These are phyloP conservation scores for Metschnikowia lachancei DNA, from an alignment of 805 yeast genomes.

Conservation along the genomic window DNA sequence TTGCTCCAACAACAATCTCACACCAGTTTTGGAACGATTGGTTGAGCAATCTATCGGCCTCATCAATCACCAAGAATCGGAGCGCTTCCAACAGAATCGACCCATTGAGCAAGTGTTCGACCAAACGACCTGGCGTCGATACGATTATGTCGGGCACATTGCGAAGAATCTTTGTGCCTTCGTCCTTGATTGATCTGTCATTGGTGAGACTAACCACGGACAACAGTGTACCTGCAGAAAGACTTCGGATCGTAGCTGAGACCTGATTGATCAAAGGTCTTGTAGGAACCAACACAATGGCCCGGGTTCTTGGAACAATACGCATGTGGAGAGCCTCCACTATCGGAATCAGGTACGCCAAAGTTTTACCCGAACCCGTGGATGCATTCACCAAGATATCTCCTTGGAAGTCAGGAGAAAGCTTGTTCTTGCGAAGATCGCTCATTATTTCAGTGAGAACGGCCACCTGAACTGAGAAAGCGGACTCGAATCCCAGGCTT, in stretches of 20 bases:
- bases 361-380: conserved; percentile 94
- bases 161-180: conserved; percentile 46
- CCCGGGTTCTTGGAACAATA: conserved; percentile 68
- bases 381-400: conserved; percentile 89
- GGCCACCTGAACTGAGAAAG: conserved; percentile 75
- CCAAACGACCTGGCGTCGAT: conserved; percentile 77
- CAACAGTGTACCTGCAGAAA: conserved; percentile 67
- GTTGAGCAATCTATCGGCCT: conserved; percentile 77
- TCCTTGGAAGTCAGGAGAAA: conserved; percentile 57
- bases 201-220: conserved; percentile 59
- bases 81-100: conserved; percentile 51
- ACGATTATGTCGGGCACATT: conserved; percentile 65
- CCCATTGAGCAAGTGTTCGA: conserved; percentile 58
- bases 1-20: conserved; percentile 46
- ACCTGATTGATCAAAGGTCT: conserved; percentile 85
- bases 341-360: conserved; percentile 84
- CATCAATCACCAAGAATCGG: conserved; percentile 69
- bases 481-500: conserved; percentile 46
- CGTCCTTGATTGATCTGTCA: conserved; percentile 58
- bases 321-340: conserved; percentile 64
- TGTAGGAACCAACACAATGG: conserved; percentile 85
- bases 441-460: conserved; percentile 55
- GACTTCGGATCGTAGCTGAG: conserved; percentile 52
- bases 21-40: conserved; percentile 96
- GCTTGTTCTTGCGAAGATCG: conserved; percentile 39